Base-by-base conservation (phyloP, 371 early-diverging fungal genomes). In the Fennellomyces sp. region DNA sequence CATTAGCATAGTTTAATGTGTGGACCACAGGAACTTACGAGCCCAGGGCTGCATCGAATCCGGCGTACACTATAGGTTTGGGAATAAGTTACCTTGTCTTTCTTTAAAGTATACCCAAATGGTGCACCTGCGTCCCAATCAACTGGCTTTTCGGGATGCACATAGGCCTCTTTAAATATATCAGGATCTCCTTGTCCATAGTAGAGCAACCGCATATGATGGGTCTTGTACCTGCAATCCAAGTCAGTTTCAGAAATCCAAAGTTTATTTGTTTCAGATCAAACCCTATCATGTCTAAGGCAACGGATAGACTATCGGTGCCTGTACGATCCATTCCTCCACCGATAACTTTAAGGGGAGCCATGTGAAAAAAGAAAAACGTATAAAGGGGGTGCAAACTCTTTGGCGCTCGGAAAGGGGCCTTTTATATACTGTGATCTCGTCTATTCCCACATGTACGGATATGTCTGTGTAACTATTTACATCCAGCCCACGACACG, bases 51-150 rank as follows among this genome's bases (percentile, higher is more conserved):
- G 73, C 73, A 52, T 55, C 39, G 33, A 66, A 72, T 3, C 64
- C 66, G 23, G 60, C 47, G 28, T 59, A 69, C 0, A 67, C 51
- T 23, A n/a, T n/a, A n/a, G n/a, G n/a, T n/a, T n/a, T n/a, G n/a
- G n/a, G n/a, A n/a, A n/a, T n/a, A n/a, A n/a, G n/a, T n/a, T n/a
- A n/a, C n/a, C n/a, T n/a, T n/a, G n/a, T n/a, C n/a, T n/a, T n/a
- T n/a, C n/a, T n/a, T n/a, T n/a, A n/a, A n/a, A n/a, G n/a, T n/a
- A n/a, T n/a, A n/a, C n/a, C n/a, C n/a, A n/a, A n/a, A n/a, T n/a
- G n/a, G n/a, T n/a, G n/a, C n/a, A n/a, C n/a, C n/a, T n/a, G 30
- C 51, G 21, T 71, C 65, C 75, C 75, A 75, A 11, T 75, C 69
- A 5, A 61, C 64, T 11, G 57, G 42, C 52, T 41, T 35, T 29